A percentile compares a stretch with the other conserved stretches of the same genome.
phyloP scores from a whole-genome alignment of 2,329 filamentous ascomycete genomes.

The Laburnicola sp. region DNA sequence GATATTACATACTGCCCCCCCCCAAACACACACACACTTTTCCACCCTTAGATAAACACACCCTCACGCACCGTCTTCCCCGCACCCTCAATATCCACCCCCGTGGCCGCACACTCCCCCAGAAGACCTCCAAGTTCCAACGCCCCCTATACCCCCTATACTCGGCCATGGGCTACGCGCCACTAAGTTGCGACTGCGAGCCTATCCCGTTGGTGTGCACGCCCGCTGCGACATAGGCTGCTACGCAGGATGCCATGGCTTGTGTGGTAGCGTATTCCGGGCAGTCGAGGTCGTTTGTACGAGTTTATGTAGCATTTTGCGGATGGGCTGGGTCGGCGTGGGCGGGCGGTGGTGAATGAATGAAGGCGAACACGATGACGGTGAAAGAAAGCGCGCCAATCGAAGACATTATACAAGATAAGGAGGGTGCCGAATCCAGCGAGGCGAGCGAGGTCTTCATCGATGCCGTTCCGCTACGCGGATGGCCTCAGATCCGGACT shows the following conservation, averaged over 20 bases:
- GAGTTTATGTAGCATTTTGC: conserved; percentile 79
- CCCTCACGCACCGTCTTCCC: conserved; percentile 21
- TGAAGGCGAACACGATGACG: conserved; percentile 51
- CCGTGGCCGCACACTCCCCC: conserved; percentile 65
- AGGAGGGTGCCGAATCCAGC: conserved; percentile 30
- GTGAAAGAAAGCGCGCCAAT: conserved; percentile 54
- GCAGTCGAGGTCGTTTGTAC: conserved; percentile 59
- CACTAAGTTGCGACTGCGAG: conserved; percentile 59
- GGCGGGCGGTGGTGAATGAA: conserved; percentile 67
- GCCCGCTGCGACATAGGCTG: conserved; percentile 64
- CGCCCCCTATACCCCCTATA: conserved; percentile 18
- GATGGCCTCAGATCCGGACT: neutral
- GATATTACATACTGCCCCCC: neutral
- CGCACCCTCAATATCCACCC: conserved; percentile 67
- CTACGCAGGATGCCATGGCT: conserved; percentile 61
- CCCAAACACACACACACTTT: too few species aligned
- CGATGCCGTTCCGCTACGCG: neutral
- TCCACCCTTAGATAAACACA: too few species aligned
- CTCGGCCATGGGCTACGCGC: conserved; percentile 49
- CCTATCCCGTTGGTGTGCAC: conserved; percentile 68
- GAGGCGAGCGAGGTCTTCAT: neutral
- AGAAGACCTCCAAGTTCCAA: conserved; percentile 11
- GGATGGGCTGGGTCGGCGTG: conserved; percentile 64
- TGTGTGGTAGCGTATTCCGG: conserved; percentile 62
- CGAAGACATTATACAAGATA: conserved; percentile 69